A percentile compares a stretch with the other conserved stretches of the same genome.
Conservation (phyloP, 257 asterid genomes). For the Thymus quinquecostatus region DNA sequence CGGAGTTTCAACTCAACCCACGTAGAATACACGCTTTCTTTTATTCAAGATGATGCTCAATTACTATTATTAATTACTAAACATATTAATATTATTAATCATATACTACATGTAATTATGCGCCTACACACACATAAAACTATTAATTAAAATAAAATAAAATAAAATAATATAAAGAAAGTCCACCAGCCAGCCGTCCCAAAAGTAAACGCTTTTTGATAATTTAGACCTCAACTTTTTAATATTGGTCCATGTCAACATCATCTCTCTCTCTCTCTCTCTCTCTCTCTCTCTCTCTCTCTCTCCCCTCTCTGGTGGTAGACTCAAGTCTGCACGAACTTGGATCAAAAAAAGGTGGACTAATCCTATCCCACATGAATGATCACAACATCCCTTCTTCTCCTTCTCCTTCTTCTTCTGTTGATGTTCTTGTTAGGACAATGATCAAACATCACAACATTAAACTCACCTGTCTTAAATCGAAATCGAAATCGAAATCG, state of each 20-base stretch:
- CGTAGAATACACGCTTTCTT: slow-evolving; percentile 50
- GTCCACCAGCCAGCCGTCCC: slow-evolving; percentile 81
- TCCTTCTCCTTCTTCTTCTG: slow-evolving; percentile 45
- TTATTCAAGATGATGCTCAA: slow-evolving; percentile 16
- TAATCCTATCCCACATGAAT: slow-evolving; percentile 50
- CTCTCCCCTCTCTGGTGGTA: slow-evolving; percentile 35
- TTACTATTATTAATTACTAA: background rate
- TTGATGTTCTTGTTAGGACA: slow-evolving; percentile 30
- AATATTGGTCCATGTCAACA: slow-evolving; percentile 79
- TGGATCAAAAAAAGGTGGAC: slow-evolving; percentile 39
- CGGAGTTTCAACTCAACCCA: slow-evolving; percentile 32
- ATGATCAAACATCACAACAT: slow-evolving; percentile 44
- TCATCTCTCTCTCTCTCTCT: slow-evolving; percentile 53
- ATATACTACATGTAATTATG: background rate
- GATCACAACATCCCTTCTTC: slow-evolving; percentile 47
- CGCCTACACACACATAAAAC: background rate
- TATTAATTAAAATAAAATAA: background rate
- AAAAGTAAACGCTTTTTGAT: slow-evolving; percentile 86
- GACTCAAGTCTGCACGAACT: slow-evolving; percentile 58
- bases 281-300: slow-evolving; percentile 32
- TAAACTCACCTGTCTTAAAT: slow-evolving; percentile 34
- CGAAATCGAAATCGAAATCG: slow-evolving; percentile 23
- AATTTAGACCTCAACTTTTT: slow-evolving; percentile 62
- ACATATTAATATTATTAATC: background rate
- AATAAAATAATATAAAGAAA: slow-evolving; percentile 35